phyloP scores from a whole-genome alignment of 768 basidiomycete species.

The Kondoa subrosea region DNA sequence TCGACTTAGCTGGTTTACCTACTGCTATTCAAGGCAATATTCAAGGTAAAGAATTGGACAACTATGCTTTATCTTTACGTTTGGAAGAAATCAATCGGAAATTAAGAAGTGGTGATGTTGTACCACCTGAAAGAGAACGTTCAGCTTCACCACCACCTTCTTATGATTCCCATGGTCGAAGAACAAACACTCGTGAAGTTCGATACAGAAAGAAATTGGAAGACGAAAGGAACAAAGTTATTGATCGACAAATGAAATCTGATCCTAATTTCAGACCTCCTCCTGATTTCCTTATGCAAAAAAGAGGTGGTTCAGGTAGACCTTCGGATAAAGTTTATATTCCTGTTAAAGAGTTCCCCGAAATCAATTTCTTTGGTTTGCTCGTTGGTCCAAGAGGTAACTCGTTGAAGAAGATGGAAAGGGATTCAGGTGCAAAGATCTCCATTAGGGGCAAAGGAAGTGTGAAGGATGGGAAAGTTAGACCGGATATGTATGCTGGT shows the following conservation, averaged over 20 bases:
- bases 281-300: conserved; percentile 86
- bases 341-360: conserved; percentile 97
- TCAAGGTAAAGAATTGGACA: conserved; percentile 87
- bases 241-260: conserved; percentile 90
- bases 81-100: conserved; percentile 96
- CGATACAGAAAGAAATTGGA: conserved; percentile 63
- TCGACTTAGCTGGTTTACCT: conserved; percentile 69
- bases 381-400: conserved; percentile 97
- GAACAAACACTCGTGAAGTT: conserved; percentile 96
- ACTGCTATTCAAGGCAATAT: conserved; percentile 82
- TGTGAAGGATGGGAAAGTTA: conserved; percentile 96
- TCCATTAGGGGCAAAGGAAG: conserved; percentile 95
- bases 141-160: conserved; percentile 94
- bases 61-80: conserved; percentile 60
- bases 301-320: conserved; percentile 48
- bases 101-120: conserved; percentile 76
- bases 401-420: conserved; percentile 98
- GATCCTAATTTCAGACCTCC: conserved; percentile 97
- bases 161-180: conserved; percentile 90
- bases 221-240: conserved; percentile 57
- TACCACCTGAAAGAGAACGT: conserved; percentile 86
- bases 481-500: conserved; percentile 64
- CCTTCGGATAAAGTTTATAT: conserved; percentile 98
- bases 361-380: conserved; percentile 98
- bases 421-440: conserved; percentile 94